Conservation (phyloP, 345 rosid species). For the Lepidium aucheri region DNA sequence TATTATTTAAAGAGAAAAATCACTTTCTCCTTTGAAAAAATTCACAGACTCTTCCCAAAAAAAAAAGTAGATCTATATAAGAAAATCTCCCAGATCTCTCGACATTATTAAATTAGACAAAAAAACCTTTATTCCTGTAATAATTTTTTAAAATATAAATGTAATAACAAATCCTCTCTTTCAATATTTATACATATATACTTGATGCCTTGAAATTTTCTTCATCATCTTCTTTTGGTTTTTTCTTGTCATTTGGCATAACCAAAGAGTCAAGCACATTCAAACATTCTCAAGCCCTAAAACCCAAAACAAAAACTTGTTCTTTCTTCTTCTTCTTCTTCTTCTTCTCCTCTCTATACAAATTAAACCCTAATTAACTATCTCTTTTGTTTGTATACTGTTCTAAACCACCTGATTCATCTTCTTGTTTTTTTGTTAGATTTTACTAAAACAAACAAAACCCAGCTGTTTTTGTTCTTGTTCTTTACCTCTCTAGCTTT, state of each 20-base stretch:
- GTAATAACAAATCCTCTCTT: conserved; percentile 1
- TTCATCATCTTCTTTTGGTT: conserved; percentile 33
- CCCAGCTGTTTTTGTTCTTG: conserved; percentile 20
- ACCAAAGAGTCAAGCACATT: conserved; percentile 39
- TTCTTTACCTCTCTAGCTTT: conserved; percentile 22
- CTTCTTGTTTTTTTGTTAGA: conserved; percentile 33
- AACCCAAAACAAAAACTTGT: conserved; percentile 31
- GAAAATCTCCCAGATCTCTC: conserved; percentile 39
- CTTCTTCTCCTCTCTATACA: conserved; percentile 11
- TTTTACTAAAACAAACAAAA: conserved; percentile 19
- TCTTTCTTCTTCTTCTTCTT: conserved; percentile 31
- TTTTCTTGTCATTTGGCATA: conserved; percentile 67
- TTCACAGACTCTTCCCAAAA: not conserved
- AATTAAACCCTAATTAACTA: conserved; percentile 33
- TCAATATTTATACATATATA: conserved; percentile 18
- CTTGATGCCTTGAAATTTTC: conserved; percentile 29
- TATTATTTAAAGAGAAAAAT: not conserved
- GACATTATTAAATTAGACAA: conserved; percentile 13
- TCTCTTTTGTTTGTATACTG: conserved; percentile 36
- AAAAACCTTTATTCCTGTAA: not conserved
- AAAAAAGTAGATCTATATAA: conserved; percentile 35
- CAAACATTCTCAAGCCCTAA: conserved; percentile 41
- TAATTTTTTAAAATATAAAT: no score
- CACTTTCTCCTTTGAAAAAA: conserved; percentile 10
- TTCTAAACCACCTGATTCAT: conserved; percentile 30